phyloP scores from a whole-genome alignment of 345 rosid species.

The Citrus medica region DNA sequence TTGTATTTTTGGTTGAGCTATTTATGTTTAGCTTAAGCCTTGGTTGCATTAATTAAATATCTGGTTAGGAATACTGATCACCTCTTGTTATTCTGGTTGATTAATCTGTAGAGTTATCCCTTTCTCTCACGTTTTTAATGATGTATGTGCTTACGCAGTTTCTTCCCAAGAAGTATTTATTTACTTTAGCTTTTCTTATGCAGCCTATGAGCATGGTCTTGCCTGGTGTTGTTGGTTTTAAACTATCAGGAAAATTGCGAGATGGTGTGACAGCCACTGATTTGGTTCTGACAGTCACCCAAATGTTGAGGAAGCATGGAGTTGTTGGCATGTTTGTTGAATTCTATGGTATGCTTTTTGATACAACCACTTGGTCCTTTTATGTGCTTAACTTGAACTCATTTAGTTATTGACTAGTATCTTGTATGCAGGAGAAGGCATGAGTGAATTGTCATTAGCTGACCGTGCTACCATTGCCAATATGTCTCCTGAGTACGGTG shows the following conservation, averaged over 20 bases:
- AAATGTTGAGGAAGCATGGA: slow-evolving; percentile 92
- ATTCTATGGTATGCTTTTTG: slow-evolving; percentile 47
- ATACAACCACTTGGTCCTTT: not conserved
- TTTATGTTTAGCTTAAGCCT: not conserved
- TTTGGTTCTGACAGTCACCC: slow-evolving; percentile 90
- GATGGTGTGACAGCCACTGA: slow-evolving; percentile 95
- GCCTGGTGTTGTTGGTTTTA: slow-evolving; percentile 96
- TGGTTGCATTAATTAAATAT: not conserved
- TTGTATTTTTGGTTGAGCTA: not conserved
- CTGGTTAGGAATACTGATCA: not conserved
- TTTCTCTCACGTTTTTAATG: not conserved
- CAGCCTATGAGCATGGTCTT: slow-evolving; percentile 99
- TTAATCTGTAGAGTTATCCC: not conserved
- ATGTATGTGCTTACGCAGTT: not conserved
- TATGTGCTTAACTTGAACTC: slow-evolving; percentile 1
- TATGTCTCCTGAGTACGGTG: slow-evolving; percentile 98
- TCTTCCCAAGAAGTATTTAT: slow-evolving; percentile 2
- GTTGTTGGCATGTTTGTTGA: slow-evolving; percentile 98
- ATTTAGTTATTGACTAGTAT: slow-evolving; percentile 1
- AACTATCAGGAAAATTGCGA: slow-evolving; percentile 67
- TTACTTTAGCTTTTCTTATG: slow-evolving; percentile 12
- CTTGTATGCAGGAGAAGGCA: slow-evolving; percentile 64
- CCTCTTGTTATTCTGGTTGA: not conserved
- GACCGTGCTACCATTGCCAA: slow-evolving; percentile 97
- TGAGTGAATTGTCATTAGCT: slow-evolving; percentile 87